Base-by-base conservation (phyloP, 208 protist genomes). In the Strigomonas culicis region DNA sequence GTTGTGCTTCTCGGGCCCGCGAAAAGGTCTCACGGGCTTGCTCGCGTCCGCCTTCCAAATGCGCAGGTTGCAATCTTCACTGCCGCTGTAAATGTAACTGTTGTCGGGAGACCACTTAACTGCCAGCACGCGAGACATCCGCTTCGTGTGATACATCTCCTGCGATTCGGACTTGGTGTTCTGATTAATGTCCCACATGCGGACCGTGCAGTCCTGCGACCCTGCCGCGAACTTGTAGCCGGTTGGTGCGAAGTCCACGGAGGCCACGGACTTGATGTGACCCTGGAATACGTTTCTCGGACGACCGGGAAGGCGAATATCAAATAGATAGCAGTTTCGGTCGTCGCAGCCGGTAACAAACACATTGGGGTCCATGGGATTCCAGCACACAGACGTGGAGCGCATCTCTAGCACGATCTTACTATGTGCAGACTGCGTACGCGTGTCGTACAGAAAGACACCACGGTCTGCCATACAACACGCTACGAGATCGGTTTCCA, bases 121-220 rank as follows among this genome's bases (percentile, higher is more conserved):
- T 13, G 86, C 79, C 41, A 85, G 98, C 55, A 98, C 90, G 46
- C 82, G 89, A n/a, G 98, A 94, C 98, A 99, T 99, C 49, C 98
- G 95, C 80, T 98, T 97, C 8, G 98, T 99, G 84, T 99, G 97
- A 81, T 98, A 99, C 66, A 99, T 96, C 59, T 99, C 97, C 49
- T 84, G 68, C n/a, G 88, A 97, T 62, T 82, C 81, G 2, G 82
- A 94, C 72, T 87, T 97, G 63, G 70, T 87, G 59, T 75, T 88
- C 63, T 78, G 79, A 62, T 97, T 84, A 36, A 92, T 53, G 50
- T 88, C 79, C 85, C 95, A 99, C 31, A 99, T 96, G 36, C 98
- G 92, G 30, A 99, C 55, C 13, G 98, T 97, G 49, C 84, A 80
- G 67, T 99, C 98, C 70, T 98, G 98, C 0, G 89, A 92, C 21